Percentiles rank a stretch among this genome's conserved stretches.
phyloP scores from a whole-genome alignment of 2,329 filamentous ascomycete species.

The Pseudogymnoascus sp. region DNA sequence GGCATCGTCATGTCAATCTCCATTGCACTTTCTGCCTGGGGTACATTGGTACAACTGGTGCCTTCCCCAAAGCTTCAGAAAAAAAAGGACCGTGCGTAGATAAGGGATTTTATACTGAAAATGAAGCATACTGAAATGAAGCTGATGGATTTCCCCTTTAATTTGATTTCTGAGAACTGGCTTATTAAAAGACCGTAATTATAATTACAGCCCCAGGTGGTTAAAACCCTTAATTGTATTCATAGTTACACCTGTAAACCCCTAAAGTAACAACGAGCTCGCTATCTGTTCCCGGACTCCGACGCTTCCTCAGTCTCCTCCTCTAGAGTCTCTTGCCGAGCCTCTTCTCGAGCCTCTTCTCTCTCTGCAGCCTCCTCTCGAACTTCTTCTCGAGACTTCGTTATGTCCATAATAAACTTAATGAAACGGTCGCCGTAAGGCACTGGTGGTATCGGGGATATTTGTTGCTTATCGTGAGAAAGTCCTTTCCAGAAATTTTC shows the following conservation, averaged over 20 bases:
- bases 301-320: neutral
- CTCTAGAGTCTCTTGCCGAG: neutral
- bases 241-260: neutral
- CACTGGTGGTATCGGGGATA: slow-evolving; percentile 84
- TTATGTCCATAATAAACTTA: slow-evolving; percentile 83
- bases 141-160: neutral
- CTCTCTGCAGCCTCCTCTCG: neutral
- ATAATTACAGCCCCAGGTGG: neutral
- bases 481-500: slow-evolving; percentile 97
- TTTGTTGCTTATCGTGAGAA: slow-evolving; percentile 72
- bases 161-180: neutral
- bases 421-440: slow-evolving; percentile 91
- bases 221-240: neutral
- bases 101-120: neutral
- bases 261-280: neutral
- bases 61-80: neutral
- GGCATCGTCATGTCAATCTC: neutral
- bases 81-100: neutral
- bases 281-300: neutral
- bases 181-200: neutral
- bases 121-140: neutral
- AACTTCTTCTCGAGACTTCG: slow-evolving; percentile 78
- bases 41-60: neutral
- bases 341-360: neutral
- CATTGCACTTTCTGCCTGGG: neutral